Base-by-base conservation (phyloP, 345 rosid species). In the Combretum micranthum region DNA sequence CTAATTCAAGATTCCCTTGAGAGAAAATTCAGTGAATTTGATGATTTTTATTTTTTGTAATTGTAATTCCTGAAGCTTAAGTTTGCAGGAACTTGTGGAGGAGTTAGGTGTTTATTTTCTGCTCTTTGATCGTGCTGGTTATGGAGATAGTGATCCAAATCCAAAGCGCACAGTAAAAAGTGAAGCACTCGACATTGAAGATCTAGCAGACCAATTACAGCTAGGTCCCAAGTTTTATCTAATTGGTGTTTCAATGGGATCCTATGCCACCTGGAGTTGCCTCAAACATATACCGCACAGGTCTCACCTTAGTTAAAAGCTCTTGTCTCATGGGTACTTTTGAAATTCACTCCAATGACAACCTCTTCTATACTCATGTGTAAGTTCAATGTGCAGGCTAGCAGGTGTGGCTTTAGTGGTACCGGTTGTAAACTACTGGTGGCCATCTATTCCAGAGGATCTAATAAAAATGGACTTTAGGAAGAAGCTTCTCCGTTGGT, bases 191-290 rank as follows among this genome's bases (percentile, higher is more conserved):
- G 96, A 92, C 69, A 79, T 92, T 44, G 65, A 75, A 74, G 84
- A 88, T 66, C 83, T 88, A 25, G 98, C 95, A 25, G 96, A 91
- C 72, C 69, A 75, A 39, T 58, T 91, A 55, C 63, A 79, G 53
- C 46, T 88, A 32, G 87, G 88, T 59, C 68, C 87, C 20, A 88
- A 67, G 53, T 86, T 91, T 59, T 88, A 80, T 69, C 71, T 84
- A 46, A 81, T 91, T 19, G 95, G 96, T 61, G 80, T 91, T 68
- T 92, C 96, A 23, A 83, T 92, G 87, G 98, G 95, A 21, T 83
- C 96, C 51, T 88, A 86, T 69, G 81, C 95, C n/a, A 62, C 77
- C 16, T 88, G 96, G 96, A 80, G 93, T 63, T 86, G 93, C 71
- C 87, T 92, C 77, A 83, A 78, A 68, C 61, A 88, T 47, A 86